phyloP scores from a whole-genome alignment of 2,329 filamentous ascomycete species.

The Diaporthe sp. region DNA sequence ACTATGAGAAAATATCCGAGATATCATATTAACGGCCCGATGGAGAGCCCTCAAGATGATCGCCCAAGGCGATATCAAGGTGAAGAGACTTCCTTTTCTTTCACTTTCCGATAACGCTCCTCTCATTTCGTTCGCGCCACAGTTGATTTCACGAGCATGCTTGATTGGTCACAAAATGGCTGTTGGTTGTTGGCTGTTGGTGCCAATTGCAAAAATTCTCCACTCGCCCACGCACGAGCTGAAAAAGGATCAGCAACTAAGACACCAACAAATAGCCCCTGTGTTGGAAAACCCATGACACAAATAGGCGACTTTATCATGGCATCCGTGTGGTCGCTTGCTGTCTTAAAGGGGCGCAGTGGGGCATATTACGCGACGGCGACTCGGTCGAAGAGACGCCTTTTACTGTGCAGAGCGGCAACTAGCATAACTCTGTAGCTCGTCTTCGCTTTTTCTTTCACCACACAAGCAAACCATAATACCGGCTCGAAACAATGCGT shows the following conservation, averaged over 20 bases:
- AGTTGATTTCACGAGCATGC: neutral
- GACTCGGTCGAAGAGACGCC: neutral
- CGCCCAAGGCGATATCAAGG: neutral
- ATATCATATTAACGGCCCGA: neutral
- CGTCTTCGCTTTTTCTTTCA: neutral
- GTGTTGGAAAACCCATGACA: neutral
- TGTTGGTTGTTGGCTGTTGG: constrained; percentile 9
- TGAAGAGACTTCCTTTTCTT: neutral
- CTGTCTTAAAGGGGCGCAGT: neutral
- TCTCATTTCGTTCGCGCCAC: constrained; percentile 7
- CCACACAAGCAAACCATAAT: no score
- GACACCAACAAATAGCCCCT: neutral
- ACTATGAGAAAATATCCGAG: neutral
- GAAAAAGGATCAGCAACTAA: constrained; percentile 2
- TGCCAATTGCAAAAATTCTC: neutral
- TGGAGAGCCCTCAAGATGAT: neutral
- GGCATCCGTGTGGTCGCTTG: neutral
- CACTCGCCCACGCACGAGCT: neutral
- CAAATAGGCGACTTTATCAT: neutral
- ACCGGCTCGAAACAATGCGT: neutral
- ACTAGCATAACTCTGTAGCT: neutral
- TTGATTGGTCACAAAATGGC: neutral
- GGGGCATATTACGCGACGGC: neutral
- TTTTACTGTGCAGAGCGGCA: neutral
- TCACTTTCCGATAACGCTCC: neutral